These are phyloP conservation scores for Podospora pseudocomata DNA, from an alignment of 495 filamentous ascomycete genomes.

Conservation along the genomic window DNA sequence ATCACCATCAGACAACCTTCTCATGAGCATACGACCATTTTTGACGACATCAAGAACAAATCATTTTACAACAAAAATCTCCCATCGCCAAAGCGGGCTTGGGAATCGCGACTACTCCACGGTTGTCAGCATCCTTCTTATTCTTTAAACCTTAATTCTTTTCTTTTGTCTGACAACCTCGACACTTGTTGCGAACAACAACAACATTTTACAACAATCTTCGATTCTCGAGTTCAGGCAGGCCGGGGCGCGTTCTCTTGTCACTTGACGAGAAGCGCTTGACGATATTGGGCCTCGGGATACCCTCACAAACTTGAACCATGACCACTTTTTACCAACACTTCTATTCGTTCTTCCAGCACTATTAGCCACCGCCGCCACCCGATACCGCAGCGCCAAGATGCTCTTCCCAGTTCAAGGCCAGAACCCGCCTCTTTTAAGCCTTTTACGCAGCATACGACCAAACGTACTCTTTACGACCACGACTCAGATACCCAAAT, in stretches of 20 bases:
- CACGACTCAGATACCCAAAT: not conserved
- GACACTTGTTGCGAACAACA: not conserved
- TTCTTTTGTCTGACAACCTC: constrained; percentile 13
- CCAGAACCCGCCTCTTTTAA: not conserved
- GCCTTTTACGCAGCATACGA: not conserved
- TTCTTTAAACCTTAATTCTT: constrained; percentile 9
- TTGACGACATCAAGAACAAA: not conserved
- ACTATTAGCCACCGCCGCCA: not conserved
- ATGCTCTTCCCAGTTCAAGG: not conserved
- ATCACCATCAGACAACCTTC: not conserved
- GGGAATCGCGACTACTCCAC: constrained; percentile 1
- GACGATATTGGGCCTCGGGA: constrained; percentile 5
- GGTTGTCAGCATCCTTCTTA: constrained; percentile 6
- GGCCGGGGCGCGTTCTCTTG: constrained; percentile 6
- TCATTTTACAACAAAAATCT: not conserved
- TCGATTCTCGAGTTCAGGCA: constrained; percentile 16
- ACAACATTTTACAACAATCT: not conserved
- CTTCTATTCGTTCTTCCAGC: constrained; percentile 6
- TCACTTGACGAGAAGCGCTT: not conserved
- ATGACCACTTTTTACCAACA: constrained; percentile 1
- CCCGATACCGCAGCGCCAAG: not conserved
- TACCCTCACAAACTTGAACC: constrained; percentile 5
- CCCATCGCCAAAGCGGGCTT: constrained; percentile 10
- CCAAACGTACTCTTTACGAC: constrained; percentile 1
- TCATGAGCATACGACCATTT: constrained; percentile 7